These are phyloP conservation scores for Trichoderma arundinaceum DNA, from an alignment of 2,329 filamentous ascomycete genomes.

Conservation along the genomic window DNA sequence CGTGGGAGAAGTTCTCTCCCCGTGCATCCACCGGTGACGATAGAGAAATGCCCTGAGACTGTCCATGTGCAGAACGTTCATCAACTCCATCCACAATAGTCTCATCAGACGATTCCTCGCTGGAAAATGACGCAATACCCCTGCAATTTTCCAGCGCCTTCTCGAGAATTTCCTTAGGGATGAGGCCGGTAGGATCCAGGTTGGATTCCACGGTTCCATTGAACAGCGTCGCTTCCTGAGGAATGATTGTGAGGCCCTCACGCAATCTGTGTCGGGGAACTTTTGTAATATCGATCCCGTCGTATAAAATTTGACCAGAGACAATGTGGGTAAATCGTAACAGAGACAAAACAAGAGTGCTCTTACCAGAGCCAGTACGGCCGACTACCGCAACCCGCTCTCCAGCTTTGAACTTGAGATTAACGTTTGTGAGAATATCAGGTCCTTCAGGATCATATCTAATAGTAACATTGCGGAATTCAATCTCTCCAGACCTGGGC, in stretches of 20 bases:
- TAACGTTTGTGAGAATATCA: conserved; percentile 57
- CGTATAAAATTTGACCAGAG: conserved; percentile 59
- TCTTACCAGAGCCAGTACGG: conserved; percentile 82
- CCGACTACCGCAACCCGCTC: conserved; percentile 81
- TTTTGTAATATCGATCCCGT: conserved; percentile 61
- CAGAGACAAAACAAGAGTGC: conserved; percentile 66
- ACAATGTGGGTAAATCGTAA: conserved; percentile 60
- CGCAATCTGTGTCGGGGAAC: conserved; percentile 58
- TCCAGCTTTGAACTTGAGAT: conserved; percentile 63
- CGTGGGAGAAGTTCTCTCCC: conserved; percentile 62
- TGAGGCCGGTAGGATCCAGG: conserved; percentile 67
- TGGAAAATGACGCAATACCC: conserved; percentile 60
- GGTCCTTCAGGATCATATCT: conserved; percentile 54
- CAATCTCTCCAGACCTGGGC: conserved; percentile 55
- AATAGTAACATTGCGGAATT: conserved; percentile 58
- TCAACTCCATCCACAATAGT: conserved; percentile 37
- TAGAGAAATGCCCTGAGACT: conserved; percentile 44
- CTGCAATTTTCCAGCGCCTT: conserved; percentile 67
- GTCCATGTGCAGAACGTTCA: conserved; percentile 30
- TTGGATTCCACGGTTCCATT: conserved; percentile 60
- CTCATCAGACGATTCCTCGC: conserved; percentile 45
- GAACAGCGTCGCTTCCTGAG: conserved; percentile 64
- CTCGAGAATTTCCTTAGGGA: conserved; percentile 59
- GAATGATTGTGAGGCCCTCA: conserved; percentile 62
- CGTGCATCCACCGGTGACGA: conserved; percentile 56